phyloP scores from a whole-genome alignment of 805 yeast species.

The Isabelozyma rhagii region DNA sequence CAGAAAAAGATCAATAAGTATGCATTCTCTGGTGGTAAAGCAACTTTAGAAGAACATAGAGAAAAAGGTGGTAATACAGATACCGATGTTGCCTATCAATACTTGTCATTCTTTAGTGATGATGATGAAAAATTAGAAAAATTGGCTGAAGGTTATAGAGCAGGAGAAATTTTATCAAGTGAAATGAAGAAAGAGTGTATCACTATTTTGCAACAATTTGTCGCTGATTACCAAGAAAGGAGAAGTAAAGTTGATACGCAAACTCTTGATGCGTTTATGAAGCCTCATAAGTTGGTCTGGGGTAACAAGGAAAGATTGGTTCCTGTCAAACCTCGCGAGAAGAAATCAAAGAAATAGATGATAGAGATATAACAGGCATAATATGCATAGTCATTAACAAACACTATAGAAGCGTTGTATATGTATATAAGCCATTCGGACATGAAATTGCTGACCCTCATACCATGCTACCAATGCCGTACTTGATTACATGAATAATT shows the following conservation, averaged over 20 bases:
- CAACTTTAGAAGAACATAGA: constrained; percentile 86
- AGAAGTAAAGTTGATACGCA: constrained; percentile 65
- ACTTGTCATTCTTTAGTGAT: constrained; percentile 81
- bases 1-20: constrained; percentile 93
- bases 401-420: no score
- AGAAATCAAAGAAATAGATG: constrained; percentile 23
- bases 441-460: no score
- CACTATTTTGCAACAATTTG: constrained; percentile 74
- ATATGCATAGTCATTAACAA: no score
- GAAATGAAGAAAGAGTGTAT: constrained; percentile 90
- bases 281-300: constrained; percentile 74
- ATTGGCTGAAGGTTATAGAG: constrained; percentile 61
- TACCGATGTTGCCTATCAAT: constrained; percentile 92
- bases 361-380: not conserved
- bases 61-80: constrained; percentile 90
- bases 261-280: constrained; percentile 67
- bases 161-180: constrained; percentile 85
- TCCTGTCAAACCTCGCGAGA: constrained; percentile 53
- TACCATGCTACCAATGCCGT: no score
- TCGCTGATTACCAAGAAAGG: constrained; percentile 75
- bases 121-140: constrained; percentile 77
- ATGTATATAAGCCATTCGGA: no score
- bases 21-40: constrained; percentile 94
- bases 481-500: no score
- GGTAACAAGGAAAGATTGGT: constrained; percentile 75